These are phyloP conservation scores for Myxozyma geophila DNA, from an alignment of 805 yeast genomes.

Conservation along the genomic window DNA sequence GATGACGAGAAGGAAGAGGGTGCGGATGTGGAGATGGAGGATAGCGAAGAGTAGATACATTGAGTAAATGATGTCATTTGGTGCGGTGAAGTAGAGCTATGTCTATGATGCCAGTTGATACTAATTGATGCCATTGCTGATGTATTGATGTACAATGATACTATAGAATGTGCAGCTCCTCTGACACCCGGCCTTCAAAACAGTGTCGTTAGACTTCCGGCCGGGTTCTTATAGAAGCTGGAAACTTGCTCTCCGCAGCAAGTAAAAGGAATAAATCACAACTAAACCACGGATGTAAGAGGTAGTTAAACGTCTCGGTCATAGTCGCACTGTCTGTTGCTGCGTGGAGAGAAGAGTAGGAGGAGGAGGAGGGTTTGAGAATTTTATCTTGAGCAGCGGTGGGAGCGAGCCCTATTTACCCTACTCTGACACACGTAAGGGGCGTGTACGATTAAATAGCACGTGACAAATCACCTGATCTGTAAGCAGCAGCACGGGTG, in stretches of 20 bases:
- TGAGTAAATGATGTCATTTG: neutral
- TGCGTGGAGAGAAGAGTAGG: slow-evolving; percentile 23
- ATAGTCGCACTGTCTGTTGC: slow-evolving; percentile 32
- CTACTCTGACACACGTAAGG: too few species aligned
- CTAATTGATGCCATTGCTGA: neutral
- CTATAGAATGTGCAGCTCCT: slow-evolving; percentile 30
- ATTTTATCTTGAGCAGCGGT: too few species aligned
- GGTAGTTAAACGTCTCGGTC: slow-evolving; percentile 16
- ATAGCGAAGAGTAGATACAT: neutral
- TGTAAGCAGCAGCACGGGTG: neutral
- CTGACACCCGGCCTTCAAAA: slow-evolving; percentile 40
- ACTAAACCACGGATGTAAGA: slow-evolving; percentile 4
- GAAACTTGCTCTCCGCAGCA: slow-evolving; percentile 19
- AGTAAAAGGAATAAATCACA: slow-evolving; percentile 6
- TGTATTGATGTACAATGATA: neutral
- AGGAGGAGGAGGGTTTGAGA: neutral
- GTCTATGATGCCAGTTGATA: neutral
- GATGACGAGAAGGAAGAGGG: slow-evolving; percentile 17
- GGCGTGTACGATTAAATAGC: too few species aligned
- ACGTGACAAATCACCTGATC: too few species aligned
- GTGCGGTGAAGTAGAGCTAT: too few species aligned
- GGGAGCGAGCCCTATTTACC: too few species aligned
- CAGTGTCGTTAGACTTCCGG: slow-evolving; percentile 25
- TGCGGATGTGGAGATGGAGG: neutral
- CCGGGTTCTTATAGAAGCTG: slow-evolving; percentile 36